These are phyloP conservation scores for Westerdykella sp. DNA, from an alignment of 2,329 filamentous ascomycete species.

Conservation along the genomic window DNA sequence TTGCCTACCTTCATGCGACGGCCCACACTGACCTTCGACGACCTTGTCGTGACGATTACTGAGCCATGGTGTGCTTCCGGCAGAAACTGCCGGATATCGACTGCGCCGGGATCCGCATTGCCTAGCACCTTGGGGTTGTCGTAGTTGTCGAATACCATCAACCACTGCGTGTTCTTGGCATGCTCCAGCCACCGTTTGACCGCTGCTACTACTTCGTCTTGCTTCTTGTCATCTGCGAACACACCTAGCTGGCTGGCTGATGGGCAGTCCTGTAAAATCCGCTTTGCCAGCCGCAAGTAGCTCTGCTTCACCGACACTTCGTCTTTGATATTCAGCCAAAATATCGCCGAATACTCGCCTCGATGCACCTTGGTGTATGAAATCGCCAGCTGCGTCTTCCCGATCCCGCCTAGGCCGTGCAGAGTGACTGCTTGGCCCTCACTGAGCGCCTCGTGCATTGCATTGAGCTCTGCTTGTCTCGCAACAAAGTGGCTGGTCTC, in stretches of 20 bases:
- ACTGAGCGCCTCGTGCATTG: no score
- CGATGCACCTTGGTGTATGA: slow-evolving; percentile 33
- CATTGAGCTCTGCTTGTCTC: no score
- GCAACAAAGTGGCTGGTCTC: no score
- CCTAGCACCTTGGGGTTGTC: slow-evolving; percentile 33
- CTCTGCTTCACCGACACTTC: slow-evolving; percentile 35
- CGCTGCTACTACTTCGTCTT: slow-evolving; percentile 22
- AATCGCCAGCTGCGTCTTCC: slow-evolving; percentile 42
- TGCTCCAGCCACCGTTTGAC: slow-evolving; percentile 38
- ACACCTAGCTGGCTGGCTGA: slow-evolving; percentile 14
- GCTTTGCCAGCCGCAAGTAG: slow-evolving; percentile 24
- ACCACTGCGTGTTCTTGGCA: slow-evolving; percentile 35
- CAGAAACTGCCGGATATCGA: slow-evolving; percentile 28
- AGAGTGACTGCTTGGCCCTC: slow-evolving; percentile 31
- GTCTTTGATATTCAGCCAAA: slow-evolving; percentile 42
- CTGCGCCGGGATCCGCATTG: slow-evolving; percentile 7
- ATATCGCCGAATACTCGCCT: slow-evolving; percentile 35
- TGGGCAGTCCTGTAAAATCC: slow-evolving; percentile 24
- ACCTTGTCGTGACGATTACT: slow-evolving; percentile 12
- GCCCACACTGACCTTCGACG: slow-evolving; percentile 7
- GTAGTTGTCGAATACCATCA: slow-evolving; percentile 41
- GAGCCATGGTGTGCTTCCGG: slow-evolving; percentile 10
- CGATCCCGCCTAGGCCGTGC: slow-evolving; percentile 42
- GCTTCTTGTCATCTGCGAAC: slow-evolving; percentile 15
- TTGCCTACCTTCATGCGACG: slow-evolving; percentile 8